phyloP scores from a whole-genome alignment of 2,329 filamentous ascomycete genomes.

The Phialophora macrospora region DNA sequence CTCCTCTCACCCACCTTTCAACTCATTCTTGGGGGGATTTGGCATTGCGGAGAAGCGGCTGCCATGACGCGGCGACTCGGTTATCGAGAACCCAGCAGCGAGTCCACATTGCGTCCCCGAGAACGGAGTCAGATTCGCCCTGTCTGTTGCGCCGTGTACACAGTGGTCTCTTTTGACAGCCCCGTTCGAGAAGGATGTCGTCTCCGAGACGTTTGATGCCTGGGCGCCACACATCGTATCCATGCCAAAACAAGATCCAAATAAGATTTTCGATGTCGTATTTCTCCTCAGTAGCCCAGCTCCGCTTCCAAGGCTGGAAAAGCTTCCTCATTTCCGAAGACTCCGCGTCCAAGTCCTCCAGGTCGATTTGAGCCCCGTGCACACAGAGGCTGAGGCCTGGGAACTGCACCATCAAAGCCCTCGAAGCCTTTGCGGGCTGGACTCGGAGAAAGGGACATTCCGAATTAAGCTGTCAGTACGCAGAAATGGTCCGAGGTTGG shows the following conservation, averaged over 20 bases:
- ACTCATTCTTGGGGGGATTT: too few relatives aligned
- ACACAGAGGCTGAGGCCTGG: not conserved
- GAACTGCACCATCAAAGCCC: not conserved
- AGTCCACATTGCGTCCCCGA: not conserved
- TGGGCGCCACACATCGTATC: not conserved
- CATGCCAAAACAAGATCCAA: not conserved
- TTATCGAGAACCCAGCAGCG: not conserved
- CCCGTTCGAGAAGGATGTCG: not conserved
- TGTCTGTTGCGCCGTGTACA: not conserved
- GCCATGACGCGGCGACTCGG: not conserved
- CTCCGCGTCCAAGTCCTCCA: not conserved
- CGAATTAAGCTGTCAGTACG: not conserved
- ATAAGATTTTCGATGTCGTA: not conserved
- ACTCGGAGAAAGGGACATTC: not conserved
- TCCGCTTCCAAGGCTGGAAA: not conserved
- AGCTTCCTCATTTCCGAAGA: not conserved
- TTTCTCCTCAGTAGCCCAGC: conserved; percentile 1
- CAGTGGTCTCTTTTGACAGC: not conserved
- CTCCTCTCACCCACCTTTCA: too few relatives aligned
- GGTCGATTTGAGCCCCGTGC: not conserved
- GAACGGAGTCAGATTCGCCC: not conserved
- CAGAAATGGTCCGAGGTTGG: not conserved
- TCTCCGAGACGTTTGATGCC: not conserved
- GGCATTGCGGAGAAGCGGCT: too few relatives aligned
- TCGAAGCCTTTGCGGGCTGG: not conserved